Percentiles rank a stretch among this genome's conserved stretches.
These are phyloP conservation scores for Apiospora kogelbergensis DNA, from an alignment of 2,329 filamentous ascomycete species.

Conservation along the genomic window DNA sequence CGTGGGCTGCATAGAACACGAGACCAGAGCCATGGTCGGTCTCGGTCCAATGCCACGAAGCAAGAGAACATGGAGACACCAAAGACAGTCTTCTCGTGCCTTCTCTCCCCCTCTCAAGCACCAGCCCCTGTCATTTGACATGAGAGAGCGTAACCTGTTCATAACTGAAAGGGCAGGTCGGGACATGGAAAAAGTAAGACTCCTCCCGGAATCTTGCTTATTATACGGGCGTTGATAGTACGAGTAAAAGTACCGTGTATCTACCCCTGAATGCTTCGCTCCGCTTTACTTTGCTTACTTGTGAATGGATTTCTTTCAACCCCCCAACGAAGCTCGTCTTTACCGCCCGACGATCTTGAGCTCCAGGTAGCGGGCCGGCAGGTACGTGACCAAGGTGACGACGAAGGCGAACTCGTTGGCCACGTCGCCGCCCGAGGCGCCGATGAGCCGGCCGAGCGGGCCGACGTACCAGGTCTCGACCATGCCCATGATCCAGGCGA, in stretches of 20 bases:
- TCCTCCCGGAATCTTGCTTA: background rate
- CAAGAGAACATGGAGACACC: background rate
- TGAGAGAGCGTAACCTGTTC: background rate
- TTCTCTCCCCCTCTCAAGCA: background rate
- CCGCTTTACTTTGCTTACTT: background rate
- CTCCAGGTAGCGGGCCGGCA: slow-evolving; percentile 49
- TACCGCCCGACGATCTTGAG: slow-evolving; percentile 43
- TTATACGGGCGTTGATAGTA: slow-evolving; percentile 6
- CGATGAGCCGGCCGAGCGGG: slow-evolving; percentile 42
- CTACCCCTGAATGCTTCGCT: background rate
- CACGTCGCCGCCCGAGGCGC: slow-evolving; percentile 45
- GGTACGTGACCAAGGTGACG: slow-evolving; percentile 46
- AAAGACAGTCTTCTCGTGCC: background rate
- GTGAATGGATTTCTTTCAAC: background rate
- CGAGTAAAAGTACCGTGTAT: background rate
- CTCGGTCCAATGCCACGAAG: background rate
- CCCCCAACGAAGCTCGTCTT: background rate
- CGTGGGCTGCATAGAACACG: background rate
- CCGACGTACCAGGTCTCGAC: slow-evolving; percentile 56
- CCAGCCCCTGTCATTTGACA: background rate
- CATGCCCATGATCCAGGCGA: slow-evolving; percentile 54
- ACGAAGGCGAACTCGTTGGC: slow-evolving; percentile 53
- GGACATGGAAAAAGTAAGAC: background rate
- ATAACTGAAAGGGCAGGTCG: background rate
- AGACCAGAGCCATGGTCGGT: background rate